phyloP scores from a whole-genome alignment of 352 stramenopile genomes.

The Phytophthora podocarpi region DNA sequence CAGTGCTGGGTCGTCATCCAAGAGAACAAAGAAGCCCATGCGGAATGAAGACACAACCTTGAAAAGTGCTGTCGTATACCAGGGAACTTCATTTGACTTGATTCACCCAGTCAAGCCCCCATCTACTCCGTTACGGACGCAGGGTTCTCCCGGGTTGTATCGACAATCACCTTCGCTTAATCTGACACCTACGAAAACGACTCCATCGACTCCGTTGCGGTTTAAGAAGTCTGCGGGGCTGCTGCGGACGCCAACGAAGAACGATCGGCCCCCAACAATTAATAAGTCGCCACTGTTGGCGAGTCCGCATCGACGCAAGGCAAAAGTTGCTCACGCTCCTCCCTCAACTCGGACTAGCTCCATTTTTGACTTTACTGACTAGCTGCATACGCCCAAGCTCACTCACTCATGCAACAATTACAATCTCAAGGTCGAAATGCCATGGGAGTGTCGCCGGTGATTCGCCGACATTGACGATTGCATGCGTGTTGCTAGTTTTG shows the following conservation, averaged over 20 bases:
- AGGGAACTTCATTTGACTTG: slow-evolving; percentile 5
- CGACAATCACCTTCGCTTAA: slow-evolving; percentile 23
- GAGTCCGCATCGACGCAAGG: slow-evolving; percentile 25
- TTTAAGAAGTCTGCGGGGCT: slow-evolving; percentile 5
- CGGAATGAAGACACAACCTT: neutral
- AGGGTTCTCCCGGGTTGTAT: slow-evolving; percentile 7
- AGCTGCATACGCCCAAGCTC: slow-evolving; percentile 1
- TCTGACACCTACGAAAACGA: slow-evolving; percentile 28
- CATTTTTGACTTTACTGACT: slow-evolving; percentile 39
- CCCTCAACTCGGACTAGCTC: slow-evolving; percentile 11
- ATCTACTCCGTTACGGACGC: slow-evolving; percentile 16
- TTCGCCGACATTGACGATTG: neutral
- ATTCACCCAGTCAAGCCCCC: neutral
- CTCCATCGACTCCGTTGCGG: slow-evolving; percentile 19
- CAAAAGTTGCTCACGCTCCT: slow-evolving; percentile 15
- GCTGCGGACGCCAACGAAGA: slow-evolving; percentile 12
- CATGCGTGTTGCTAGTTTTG: too few species aligned
- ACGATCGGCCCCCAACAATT: neutral
- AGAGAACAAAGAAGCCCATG: slow-evolving; percentile 18
- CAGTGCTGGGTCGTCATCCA: neutral
- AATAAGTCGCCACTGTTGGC: slow-evolving; percentile 11
- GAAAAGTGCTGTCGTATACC: neutral
- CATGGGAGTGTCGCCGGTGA: too few species aligned
- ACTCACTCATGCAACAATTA: neutral
- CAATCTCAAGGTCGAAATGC: neutral